These are phyloP conservation scores for Microdochium bolleyi DNA, from an alignment of 2,329 filamentous ascomycete genomes.

Conservation along the genomic window DNA sequence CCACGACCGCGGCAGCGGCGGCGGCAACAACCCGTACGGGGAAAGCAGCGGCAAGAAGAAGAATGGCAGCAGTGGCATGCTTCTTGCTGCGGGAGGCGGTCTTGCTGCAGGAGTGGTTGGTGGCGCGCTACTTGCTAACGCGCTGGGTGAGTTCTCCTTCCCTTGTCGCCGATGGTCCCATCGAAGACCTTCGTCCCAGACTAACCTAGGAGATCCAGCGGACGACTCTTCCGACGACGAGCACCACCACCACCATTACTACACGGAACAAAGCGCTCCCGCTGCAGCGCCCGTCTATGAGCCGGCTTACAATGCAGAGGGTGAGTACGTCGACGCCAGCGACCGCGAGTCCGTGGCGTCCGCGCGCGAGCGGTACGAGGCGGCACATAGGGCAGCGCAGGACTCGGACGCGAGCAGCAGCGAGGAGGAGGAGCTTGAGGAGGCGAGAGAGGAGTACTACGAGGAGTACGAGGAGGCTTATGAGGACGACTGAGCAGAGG, in stretches of 20 bases:
- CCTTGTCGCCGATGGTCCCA: too few relatives aligned
- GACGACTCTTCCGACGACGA: slow-evolving; percentile 10
- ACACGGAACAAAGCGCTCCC: too few relatives aligned
- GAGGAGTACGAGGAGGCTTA: slow-evolving; percentile 1
- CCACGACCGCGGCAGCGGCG: slow-evolving; percentile 9
- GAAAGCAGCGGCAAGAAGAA: slow-evolving; percentile 26
- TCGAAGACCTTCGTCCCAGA: too few relatives aligned
- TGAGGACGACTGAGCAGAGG: neutral
- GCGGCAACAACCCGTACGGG: slow-evolving; percentile 6
- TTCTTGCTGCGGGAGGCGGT: slow-evolving; percentile 52
- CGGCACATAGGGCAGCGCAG: slow-evolving; percentile 27
- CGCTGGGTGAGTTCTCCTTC: slow-evolving; percentile 34
- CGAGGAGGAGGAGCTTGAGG: slow-evolving; percentile 41
- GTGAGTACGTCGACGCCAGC: slow-evolving; percentile 30
- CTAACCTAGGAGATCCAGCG: neutral
- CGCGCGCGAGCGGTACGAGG: slow-evolving; percentile 34
- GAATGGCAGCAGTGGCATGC: slow-evolving; percentile 42
- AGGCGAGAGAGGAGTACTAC: slow-evolving; percentile 13
- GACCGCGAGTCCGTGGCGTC: slow-evolving; percentile 33
- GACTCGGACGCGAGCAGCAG: slow-evolving; percentile 41
- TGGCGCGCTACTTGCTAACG: slow-evolving; percentile 50
- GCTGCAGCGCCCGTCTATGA: slow-evolving; percentile 24
- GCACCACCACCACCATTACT: slow-evolving; percentile 6
- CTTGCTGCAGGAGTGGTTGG: slow-evolving; percentile 48
- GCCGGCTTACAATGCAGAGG: slow-evolving; percentile 29